These are phyloP conservation scores for Westerdykella aurantiaca DNA, from an alignment of 2,329 filamentous ascomycete genomes.

Conservation along the genomic window DNA sequence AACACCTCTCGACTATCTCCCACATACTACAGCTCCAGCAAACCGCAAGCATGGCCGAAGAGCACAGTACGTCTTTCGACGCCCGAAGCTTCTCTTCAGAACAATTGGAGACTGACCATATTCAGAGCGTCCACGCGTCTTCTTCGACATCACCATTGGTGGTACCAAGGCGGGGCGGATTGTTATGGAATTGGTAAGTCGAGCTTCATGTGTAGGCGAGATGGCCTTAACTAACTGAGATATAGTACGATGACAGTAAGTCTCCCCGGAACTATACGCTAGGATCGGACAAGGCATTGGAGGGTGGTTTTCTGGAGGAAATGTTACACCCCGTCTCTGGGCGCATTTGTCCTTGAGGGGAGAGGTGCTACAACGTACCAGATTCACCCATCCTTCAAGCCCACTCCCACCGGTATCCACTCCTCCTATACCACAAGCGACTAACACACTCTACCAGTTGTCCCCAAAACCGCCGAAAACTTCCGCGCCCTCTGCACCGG, in stretches of 20 bases:
- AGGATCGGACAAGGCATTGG: background rate
- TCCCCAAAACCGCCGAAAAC: conserved; percentile 94
- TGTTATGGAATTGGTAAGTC: conserved; percentile 72
- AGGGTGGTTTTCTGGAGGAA: too few relatives aligned
- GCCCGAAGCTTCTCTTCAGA: background rate
- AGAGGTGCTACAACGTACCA: background rate
- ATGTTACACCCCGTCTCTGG: too few relatives aligned
- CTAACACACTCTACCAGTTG: conserved; percentile 44
- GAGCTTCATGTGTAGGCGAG: background rate
- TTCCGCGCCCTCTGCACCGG: conserved; percentile 92
- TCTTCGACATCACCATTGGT: conserved; percentile 86
- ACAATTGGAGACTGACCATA: background rate
- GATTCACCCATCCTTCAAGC: background rate
- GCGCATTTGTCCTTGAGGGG: too few relatives aligned
- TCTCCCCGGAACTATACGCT: background rate
- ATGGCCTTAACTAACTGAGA: conserved; percentile 8
- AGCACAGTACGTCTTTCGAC: conserved; percentile 15
- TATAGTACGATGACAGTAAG: conserved; percentile 41
- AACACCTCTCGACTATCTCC: background rate
- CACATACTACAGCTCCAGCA: background rate
- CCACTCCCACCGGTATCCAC: background rate
- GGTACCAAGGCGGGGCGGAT: conserved; percentile 68
- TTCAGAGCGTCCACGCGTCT: conserved; percentile 70
- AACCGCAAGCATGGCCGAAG: conserved; percentile 19
- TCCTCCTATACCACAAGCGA: background rate